Conservation (phyloP, 768 basidiomycete species). For the Suillus bovinus region DNA sequence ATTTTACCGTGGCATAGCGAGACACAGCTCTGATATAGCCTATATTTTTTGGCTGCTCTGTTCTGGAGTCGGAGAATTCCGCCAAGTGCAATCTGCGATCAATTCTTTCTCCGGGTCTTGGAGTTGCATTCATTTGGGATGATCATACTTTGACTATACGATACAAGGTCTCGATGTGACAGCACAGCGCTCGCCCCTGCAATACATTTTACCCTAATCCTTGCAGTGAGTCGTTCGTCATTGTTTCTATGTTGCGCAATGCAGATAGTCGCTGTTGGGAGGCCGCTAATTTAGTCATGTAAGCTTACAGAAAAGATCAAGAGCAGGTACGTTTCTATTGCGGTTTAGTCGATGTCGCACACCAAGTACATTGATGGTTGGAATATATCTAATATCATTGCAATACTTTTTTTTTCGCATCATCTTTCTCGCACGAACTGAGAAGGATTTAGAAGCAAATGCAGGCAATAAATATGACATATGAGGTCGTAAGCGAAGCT, state of each 20-base stretch:
- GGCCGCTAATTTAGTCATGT: neutral
- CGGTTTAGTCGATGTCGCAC: neutral
- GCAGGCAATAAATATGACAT: neutral
- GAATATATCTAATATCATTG: neutral
- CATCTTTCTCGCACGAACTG: neutral
- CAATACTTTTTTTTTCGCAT: neutral
- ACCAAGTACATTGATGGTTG: neutral
- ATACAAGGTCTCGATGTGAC: neutral
- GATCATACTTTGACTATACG: neutral
- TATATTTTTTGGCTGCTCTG: neutral
- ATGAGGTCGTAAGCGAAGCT: neutral
- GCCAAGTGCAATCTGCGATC: neutral
- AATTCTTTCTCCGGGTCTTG: neutral
- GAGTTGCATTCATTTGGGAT: neutral
- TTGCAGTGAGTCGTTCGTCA: neutral
- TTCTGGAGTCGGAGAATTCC: neutral
- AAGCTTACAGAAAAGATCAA: neutral
- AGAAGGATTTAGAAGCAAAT: neutral
- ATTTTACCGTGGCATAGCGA: neutral
- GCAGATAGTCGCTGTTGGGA: neutral
- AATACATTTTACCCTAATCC: neutral
- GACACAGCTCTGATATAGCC: too few species aligned
- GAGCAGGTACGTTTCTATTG: neutral
- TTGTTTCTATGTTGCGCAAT: neutral
- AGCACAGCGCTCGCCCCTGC: neutral